Conservation (phyloP, 2,329 filamentous ascomycete species). For the Penicillium fuscoglaucum region DNA sequence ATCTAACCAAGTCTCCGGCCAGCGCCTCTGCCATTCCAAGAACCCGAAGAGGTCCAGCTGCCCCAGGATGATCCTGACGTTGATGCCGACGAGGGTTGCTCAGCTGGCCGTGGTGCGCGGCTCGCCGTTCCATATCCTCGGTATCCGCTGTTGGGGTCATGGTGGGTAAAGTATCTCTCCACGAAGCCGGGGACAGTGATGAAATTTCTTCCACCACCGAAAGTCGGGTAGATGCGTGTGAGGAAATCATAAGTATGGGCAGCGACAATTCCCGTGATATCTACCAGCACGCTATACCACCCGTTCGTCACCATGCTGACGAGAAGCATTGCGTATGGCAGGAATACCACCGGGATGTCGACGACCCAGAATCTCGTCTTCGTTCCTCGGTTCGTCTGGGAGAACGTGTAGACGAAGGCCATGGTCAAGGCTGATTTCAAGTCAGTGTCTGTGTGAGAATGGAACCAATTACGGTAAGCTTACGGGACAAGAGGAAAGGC, state of each 20-base stretch:
- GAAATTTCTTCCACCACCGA: constrained; percentile 77
- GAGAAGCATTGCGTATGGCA: constrained; percentile 77
- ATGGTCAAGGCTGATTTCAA: constrained; percentile 69
- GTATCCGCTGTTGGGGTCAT: constrained; percentile 45
- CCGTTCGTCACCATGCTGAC: constrained; percentile 70
- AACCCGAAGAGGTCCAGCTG: constrained; percentile 32
- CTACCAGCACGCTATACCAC: constrained; percentile 57
- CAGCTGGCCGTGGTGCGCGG: constrained; percentile 36
- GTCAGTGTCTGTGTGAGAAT: constrained; percentile 25
- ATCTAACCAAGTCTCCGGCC: constrained; percentile 41
- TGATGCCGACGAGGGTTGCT: constrained; percentile 6
- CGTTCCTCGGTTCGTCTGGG: constrained; percentile 78
- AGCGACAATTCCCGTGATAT: constrained; percentile 77
- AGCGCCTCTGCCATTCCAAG: constrained; percentile 43
- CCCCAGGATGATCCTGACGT: constrained; percentile 21
- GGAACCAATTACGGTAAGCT: constrained; percentile 17
- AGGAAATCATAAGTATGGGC: constrained; percentile 91
- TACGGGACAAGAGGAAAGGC: constrained; percentile 41
- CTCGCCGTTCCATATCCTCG: constrained; percentile 65
- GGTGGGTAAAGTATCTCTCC: constrained; percentile 62
- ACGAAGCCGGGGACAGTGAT: constrained; percentile 73
- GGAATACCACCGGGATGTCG: constrained; percentile 75
- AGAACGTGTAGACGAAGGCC: constrained; percentile 79
- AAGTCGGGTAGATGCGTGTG: constrained; percentile 81
- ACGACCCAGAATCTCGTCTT: constrained; percentile 79